These are phyloP conservation scores for Auricularia sp. DNA, from an alignment of 768 basidiomycete species.

Conservation along the genomic window DNA sequence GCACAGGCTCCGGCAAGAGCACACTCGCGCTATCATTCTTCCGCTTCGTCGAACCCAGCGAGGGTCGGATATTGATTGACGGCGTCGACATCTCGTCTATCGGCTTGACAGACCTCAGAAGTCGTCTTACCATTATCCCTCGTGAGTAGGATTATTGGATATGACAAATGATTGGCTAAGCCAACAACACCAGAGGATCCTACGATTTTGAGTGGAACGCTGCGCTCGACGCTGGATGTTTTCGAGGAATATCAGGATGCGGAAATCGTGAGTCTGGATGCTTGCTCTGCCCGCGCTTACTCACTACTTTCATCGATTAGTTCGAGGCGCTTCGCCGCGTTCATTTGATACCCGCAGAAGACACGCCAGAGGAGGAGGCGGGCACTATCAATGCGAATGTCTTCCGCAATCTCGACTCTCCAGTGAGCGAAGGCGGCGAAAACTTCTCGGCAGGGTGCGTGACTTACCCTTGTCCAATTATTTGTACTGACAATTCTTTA, in stretches of 20 bases:
- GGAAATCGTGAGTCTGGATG: constrained; percentile 52
- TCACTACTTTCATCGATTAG: constrained; percentile 25
- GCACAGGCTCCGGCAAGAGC: constrained; percentile 55
- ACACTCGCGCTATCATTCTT: constrained; percentile 80
- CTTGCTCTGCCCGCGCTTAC: constrained; percentile 4
- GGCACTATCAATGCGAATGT: constrained; percentile 59
- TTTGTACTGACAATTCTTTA: constrained; percentile 17
- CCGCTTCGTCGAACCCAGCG: constrained; percentile 79
- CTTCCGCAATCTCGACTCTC: constrained; percentile 64
- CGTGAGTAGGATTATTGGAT: constrained; percentile 31
- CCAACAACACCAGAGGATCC: constrained; percentile 59
- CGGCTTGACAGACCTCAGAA: constrained; percentile 74
- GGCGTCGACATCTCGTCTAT: constrained; percentile 70
- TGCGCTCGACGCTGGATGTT: constrained; percentile 75
- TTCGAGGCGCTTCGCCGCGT: constrained; percentile 79
- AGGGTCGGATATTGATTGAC: constrained; percentile 67
- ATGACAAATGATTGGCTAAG: neutral
- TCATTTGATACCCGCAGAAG: constrained; percentile 60
- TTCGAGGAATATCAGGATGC: constrained; percentile 79
- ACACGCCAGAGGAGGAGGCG: constrained; percentile 35
- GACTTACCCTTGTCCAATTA: neutral
- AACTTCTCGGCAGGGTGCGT: constrained; percentile 79
- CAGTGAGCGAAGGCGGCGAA: constrained; percentile 76
- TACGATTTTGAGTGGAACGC: constrained; percentile 71
- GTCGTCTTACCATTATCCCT: constrained; percentile 65